Evolutionary conservation across 2,329 filamentous ascomycete species (phyloP), one percentile per base, ranked within the genome.

Genomic region (Ceratocystis alfenasii): DNA sequence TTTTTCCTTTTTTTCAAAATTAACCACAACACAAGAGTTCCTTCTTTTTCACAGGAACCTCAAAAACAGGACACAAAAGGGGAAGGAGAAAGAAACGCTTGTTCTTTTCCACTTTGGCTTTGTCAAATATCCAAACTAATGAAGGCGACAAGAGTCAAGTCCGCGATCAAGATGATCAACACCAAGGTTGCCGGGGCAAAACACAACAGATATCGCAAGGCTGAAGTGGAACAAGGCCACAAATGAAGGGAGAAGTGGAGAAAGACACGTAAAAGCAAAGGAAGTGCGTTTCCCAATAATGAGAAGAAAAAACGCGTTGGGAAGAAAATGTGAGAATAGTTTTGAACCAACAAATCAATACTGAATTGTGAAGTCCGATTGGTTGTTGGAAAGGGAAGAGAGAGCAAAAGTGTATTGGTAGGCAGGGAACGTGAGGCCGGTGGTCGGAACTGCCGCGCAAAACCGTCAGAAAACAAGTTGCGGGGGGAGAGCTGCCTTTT

Each of bases 381-480:
- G 46, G 61, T 60, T 48, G 55, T 28, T 65, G 64, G 57, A 45
- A 30, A 62, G 61, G 36, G 55, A 63, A 63, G 36, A 30, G 46
- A 50, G 20, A 48, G 33, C 64, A 62, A 57, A 57, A 30, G 53
- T 30, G 50, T 25, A 55, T 20, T 55, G 50, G 28, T 25, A 57
- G 53, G 60, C 60, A 62, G 57, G 62, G 61, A 67, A 53, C 33
- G 62, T 67, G 63, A 67, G 55, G 66, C 66, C 63, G 55, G 57
- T 67, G 62, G 62, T 65, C 55, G 59, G 66, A 65, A 67, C 66
- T 67, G 57, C 62, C 66, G 63, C 62, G 65, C 66, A 67, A 64
- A 22, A 59, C 63, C 53, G 55, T 44, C 22, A 62, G 41, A 44
- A 44, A 33, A 45, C 41, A 64, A 53, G 62, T 45, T 65, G 66